Evolutionary conservation across 495 filamentous ascomycete genomes (phyloP), one percentile per base, ranked within the genome.

Genomic region (Cercophora scortea): DNA sequence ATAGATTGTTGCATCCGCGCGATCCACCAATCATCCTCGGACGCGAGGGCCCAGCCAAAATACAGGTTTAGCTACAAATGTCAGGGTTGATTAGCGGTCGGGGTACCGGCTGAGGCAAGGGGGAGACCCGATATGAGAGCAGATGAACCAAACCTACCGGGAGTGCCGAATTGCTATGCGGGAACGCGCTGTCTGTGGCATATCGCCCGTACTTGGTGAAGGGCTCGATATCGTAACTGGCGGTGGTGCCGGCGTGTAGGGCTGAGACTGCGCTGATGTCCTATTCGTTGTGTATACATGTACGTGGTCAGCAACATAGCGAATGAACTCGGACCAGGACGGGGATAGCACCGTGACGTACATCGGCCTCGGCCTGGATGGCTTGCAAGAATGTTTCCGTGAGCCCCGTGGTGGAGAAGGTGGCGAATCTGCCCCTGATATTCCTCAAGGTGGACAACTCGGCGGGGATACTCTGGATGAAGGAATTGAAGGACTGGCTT

Each of bases 401-500:
- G 2, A 65, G n/a, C 12, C 3, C 46, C 5, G 62, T 56, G 0
- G 62, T 65, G n/a, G 57, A 60, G 15, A 65, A 42, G 35, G 42
- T 65, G 17, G 47, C 50, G 32, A 65, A 65, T 0, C 44, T 51
- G 9, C 62, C 62, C 3, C 62, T 25, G n/a, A 49, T 8, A n/a
- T 63, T 65, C 0, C 25, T 25, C 25, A 50, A 3, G 41, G 44
- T 12, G 1, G 34, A 38, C 3, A 65, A n/a, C 9, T 52, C 38
- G 1, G 57, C 38, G 4, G 60, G 62, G 32, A 65, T 51, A 4
- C 52, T 49, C 4, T 32, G 2, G 13, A 79, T 64, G 8, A 81
- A 61, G 10, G 74, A 67, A 38, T 72, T 69, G 48, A 80, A 82
- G n/a, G 61, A 72, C 46, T 77, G 70, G 48, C 69, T 75, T 34